phyloP scores from a whole-genome alignment of 129 eudicot species.

The Flaveria bidentis region DNA sequence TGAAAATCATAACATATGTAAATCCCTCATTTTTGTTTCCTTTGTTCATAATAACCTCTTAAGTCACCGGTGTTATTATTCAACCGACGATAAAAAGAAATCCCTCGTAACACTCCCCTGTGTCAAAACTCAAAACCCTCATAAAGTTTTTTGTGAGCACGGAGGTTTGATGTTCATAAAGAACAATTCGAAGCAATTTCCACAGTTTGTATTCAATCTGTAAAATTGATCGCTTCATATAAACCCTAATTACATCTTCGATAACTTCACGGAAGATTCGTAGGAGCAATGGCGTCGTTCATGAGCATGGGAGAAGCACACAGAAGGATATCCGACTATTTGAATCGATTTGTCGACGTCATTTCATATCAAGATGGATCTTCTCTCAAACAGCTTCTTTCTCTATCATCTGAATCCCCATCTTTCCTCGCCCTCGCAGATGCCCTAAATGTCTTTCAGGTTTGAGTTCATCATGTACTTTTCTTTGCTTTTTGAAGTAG shows the following conservation, averaged over 20 bases:
- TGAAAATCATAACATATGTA: no score
- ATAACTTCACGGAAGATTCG: neutral
- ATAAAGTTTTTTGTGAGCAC: neutral
- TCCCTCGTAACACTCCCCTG: neutral
- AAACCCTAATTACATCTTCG: constrained; percentile 28
- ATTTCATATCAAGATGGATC: constrained; percentile 77
- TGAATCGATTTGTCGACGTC: constrained; percentile 76
- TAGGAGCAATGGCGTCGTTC: constrained; percentile 45
- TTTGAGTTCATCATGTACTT: neutral
- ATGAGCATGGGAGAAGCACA: constrained; percentile 98
- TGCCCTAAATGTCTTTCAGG: constrained; percentile 88
- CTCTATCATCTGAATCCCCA: constrained; percentile 72
- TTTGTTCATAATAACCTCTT: no score
- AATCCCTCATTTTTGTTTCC: no score
- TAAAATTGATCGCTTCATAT: neutral
- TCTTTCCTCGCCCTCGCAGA: constrained; percentile 72
- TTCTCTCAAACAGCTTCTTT: constrained; percentile 67
- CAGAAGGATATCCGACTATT: constrained; percentile 72
- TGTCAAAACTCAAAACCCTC: neutral
- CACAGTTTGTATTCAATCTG: neutral
- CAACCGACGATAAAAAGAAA: no score
- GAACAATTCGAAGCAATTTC: neutral
- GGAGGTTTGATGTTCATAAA: neutral
- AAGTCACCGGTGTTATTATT: no score
- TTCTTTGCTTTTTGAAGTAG: neutral